These are phyloP conservation scores for Penicillium capsulatum DNA, from an alignment of 2,329 filamentous ascomycete genomes.

Conservation along the genomic window DNA sequence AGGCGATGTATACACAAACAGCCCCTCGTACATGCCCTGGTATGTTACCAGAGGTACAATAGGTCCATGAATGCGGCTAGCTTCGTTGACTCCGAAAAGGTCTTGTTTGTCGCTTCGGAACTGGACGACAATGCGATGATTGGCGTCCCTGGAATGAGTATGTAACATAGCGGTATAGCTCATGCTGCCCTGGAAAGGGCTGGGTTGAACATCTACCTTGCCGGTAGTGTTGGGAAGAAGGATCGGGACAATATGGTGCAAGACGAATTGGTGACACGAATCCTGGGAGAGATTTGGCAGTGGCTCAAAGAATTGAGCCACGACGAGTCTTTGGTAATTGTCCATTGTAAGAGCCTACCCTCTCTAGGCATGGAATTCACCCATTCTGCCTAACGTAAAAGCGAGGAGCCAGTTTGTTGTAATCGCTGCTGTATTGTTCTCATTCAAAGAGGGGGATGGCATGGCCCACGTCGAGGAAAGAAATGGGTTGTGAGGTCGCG, in stretches of 20 bases:
- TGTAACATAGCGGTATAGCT: constrained; percentile 16
- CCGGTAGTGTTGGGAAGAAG: constrained; percentile 9
- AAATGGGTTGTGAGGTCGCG: not conserved
- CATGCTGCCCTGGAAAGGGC: constrained; percentile 12
- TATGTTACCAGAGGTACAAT: constrained; percentile 15
- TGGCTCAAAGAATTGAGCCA: constrained; percentile 12
- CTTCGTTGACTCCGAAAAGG: constrained; percentile 11
- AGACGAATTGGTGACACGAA: constrained; percentile 14
- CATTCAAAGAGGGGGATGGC: constrained; percentile 2
- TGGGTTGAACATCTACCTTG: constrained; percentile 12
- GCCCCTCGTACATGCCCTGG: constrained; percentile 13
- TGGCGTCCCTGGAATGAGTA: constrained; percentile 5
- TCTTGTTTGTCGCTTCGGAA: constrained; percentile 14
- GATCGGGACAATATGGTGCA: constrained; percentile 10
- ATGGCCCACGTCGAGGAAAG: not conserved
- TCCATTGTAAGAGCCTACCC: constrained; percentile 7
- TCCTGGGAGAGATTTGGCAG: constrained; percentile 12
- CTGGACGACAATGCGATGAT: constrained; percentile 10
- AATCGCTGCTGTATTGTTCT: constrained; percentile 4
- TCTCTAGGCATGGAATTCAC: constrained; percentile 1
- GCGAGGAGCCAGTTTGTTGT: constrained; percentile 6
- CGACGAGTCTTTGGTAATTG: constrained; percentile 11
- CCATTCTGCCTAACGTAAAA: constrained; percentile 5
- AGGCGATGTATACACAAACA: constrained; percentile 15
- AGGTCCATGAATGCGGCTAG: constrained; percentile 9